phyloP scores from a whole-genome alignment of 805 yeast species.

The Barnettozyma botsteinii region DNA sequence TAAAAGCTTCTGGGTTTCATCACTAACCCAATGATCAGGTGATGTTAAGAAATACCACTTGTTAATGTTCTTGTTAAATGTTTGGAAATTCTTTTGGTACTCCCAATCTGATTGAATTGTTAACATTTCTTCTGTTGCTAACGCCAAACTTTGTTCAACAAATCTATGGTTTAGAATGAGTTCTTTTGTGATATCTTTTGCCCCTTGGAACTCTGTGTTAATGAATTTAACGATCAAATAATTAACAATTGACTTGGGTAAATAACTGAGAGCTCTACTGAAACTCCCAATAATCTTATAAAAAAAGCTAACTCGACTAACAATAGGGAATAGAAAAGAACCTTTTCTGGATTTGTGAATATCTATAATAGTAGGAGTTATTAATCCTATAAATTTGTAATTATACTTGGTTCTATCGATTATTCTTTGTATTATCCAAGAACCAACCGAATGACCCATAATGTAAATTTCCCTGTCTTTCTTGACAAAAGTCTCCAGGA shows the following conservation, averaged over 20 bases:
- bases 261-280: slow-evolving; percentile 18
- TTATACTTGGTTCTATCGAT: slow-evolving; percentile 25
- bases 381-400: slow-evolving; percentile 47
- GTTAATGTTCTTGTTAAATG: slow-evolving; percentile 7
- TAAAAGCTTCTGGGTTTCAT: slow-evolving; percentile 41
- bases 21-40: slow-evolving; percentile 63
- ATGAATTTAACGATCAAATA: slow-evolving; percentile 7
- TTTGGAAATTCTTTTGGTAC: slow-evolving; percentile 45
- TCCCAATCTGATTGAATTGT: slow-evolving; percentile 43
- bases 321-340: slow-evolving; percentile 23
- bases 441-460: slow-evolving; percentile 70
- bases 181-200: slow-evolving; percentile 33
- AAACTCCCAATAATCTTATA: slow-evolving; percentile 28
- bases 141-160: slow-evolving; percentile 46
- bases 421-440: slow-evolving; percentile 54
- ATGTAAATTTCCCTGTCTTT: slow-evolving; percentile 35
- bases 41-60: slow-evolving; percentile 56
- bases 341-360: slow-evolving; percentile 46
- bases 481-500: slow-evolving; percentile 27
- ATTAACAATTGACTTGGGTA: slow-evolving; percentile 22
- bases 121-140: slow-evolving; percentile 58
- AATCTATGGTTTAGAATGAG: slow-evolving; percentile 38
- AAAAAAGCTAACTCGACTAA: slow-evolving; percentile 25
- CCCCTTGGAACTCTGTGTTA: slow-evolving; percentile 9
- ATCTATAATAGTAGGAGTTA: slow-evolving; percentile 67